These are phyloP conservation scores for Fraxinus quadrangulata DNA, from an alignment of 257 asterid genomes.

Conservation along the genomic window DNA sequence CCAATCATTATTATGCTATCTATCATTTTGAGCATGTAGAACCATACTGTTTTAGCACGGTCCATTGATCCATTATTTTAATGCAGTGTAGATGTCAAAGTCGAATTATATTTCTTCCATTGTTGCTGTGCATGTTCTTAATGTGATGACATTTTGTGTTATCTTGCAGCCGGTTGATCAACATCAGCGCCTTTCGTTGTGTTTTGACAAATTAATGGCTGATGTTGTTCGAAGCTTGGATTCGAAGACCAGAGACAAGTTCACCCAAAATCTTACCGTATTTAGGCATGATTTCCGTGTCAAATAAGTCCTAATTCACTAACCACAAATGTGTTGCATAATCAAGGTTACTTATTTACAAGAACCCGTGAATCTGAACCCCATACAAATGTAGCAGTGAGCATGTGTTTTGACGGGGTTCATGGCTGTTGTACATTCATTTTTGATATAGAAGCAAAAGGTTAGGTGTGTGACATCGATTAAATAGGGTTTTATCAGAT, in stretches of 20 bases:
- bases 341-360: no score
- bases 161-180: constrained; percentile 78
- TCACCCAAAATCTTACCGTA: constrained; percentile 78
- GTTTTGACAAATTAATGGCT: constrained; percentile 85
- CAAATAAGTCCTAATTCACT: constrained; percentile 41
- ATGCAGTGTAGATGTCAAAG: neutral
- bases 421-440: neutral
- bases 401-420: neutral
- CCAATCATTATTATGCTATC: neutral
- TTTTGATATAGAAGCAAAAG: neutral
- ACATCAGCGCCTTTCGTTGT: constrained; percentile 78
- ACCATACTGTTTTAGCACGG: neutral
- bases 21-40: neutral
- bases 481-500: neutral
- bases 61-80: neutral
- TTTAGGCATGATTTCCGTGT: constrained; percentile 86
- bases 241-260: constrained; percentile 92
- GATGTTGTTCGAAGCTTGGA: constrained; percentile 83
- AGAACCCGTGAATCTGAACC: neutral
- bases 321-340: neutral
- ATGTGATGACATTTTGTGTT: constrained; percentile 19
- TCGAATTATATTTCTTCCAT: constrained; percentile 8
- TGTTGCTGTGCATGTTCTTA: constrained; percentile 1
- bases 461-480: neutral
- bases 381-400: neutral